Evolutionary conservation across 2,329 filamentous ascomycete species (phyloP).

Genomic region (Fusarium pseudonygamai): DNA sequence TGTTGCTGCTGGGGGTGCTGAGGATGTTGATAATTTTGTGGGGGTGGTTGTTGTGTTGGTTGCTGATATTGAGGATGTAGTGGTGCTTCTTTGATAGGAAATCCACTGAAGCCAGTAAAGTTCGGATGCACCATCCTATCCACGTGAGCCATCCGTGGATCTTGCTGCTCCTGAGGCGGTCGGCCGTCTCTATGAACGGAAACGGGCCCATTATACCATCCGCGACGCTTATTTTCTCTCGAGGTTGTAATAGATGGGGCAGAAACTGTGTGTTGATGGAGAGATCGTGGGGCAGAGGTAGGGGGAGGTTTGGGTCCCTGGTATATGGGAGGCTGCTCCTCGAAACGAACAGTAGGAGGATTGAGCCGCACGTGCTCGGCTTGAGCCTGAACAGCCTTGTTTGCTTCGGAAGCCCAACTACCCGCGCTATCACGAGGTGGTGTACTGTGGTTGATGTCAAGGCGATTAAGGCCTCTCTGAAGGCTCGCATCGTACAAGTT

Average conservation of each 20-base stretch:
- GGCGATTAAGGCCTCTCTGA: conserved; percentile 71
- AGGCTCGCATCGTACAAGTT: conserved; percentile 72
- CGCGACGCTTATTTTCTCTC: conserved; percentile 72
- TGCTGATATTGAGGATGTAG: conserved; percentile 43
- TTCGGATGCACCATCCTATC: conserved; percentile 69
- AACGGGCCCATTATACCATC: conserved; percentile 73
- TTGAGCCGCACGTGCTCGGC: conserved; percentile 60
- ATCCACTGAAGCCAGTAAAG: conserved; percentile 61
- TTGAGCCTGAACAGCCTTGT: conserved; percentile 64
- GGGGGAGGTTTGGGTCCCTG: conserved; percentile 45
- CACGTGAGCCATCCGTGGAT: conserved; percentile 55
- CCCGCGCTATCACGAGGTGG: conserved; percentile 63
- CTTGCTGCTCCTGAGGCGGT: conserved; percentile 39
- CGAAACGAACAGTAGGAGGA: conserved; percentile 63
- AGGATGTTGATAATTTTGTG: conserved; percentile 28
- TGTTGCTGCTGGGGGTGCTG: conserved; percentile 29
- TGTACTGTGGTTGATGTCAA: conserved; percentile 68
- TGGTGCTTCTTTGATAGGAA: conserved; percentile 52
- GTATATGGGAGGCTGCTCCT: conserved; percentile 55
- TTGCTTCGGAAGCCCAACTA: conserved; percentile 66
- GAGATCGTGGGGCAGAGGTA: conserved; percentile 44
- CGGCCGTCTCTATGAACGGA: conserved; percentile 51
- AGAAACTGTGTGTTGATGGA: conserved; percentile 69
- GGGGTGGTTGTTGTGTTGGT: not conserved
- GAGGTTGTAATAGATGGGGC: conserved; percentile 65